Evolutionary conservation across 2,329 filamentous ascomycete genomes (phyloP), one percentile per base, ranked within the genome.

Genomic region (Venturiaceae sp.): DNA sequence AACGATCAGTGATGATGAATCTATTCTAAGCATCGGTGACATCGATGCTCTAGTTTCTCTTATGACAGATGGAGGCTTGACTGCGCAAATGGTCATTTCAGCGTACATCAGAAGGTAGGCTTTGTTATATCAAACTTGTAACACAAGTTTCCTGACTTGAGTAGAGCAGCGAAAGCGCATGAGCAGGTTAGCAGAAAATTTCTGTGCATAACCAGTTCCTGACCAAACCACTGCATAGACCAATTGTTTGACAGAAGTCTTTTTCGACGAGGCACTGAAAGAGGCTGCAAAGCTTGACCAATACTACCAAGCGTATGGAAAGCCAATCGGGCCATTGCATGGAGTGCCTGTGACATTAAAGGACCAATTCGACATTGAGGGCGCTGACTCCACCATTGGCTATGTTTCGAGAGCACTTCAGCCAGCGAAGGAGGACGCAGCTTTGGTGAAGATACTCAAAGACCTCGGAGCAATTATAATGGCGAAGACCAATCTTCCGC

Each of bases 401-500:
- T 85, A 90, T 61, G 79, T 80, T 0, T 79, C 80, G 0, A 78
- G 85, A 58, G 81, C 84, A 4, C 77, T 79, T 37, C 75, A 84
- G 46, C 83, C 85, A 0, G 82, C 80, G 16, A 68, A 70, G 33
- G 68, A 75, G 61, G 80, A 86, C 66, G 77, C 82, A 0, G 75
- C 78, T 0, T 71, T 87, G 6, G 80, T 87, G 0, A 74, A 80
- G 8, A 71, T 86, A 0, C 69, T 89, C 3, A 71, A 81, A 26
- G 74, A 75, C 21, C 74, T 83, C 0, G 86, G 86, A 1, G 85
- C 85, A 1, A 76, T 89, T 0, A 71, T 85, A 16, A 86, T 87
- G 62, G 78, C 81, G 63, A 88, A 88, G 70, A 88, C 86, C 1
- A 88, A 87, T 64, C 74, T 88, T 2, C 85, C 86, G 0, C 84